Evolutionary conservation across 2,329 filamentous ascomycete species (phyloP).

Genomic region (Herpotrichia juniperi): DNA sequence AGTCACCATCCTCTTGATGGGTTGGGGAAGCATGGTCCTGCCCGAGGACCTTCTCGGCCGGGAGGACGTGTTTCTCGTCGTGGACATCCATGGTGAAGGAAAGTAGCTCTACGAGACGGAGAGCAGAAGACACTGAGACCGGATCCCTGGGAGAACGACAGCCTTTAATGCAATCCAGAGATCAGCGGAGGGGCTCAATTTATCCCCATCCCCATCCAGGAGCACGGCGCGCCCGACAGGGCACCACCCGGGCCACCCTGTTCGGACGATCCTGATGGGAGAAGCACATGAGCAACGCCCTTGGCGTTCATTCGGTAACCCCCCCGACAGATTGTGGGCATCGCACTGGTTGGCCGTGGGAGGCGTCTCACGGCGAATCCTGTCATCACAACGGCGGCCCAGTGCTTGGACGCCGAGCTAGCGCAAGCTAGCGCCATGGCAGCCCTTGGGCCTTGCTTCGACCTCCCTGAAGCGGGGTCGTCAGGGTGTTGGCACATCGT

Average conservation of each 20-base stretch:
- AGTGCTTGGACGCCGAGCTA: slow-evolving; percentile 4
- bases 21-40: slow-evolving; percentile 4
- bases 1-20: slow-evolving; percentile 19
- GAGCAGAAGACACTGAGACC: slow-evolving; percentile 8
- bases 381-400: not conserved
- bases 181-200: slow-evolving; percentile 33
- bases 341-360: slow-evolving; percentile 15
- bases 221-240: slow-evolving; percentile 33
- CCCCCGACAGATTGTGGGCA: slow-evolving; percentile 12
- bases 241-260: slow-evolving; percentile 14
- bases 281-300: slow-evolving; percentile 22
- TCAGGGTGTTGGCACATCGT: slow-evolving; percentile 5
- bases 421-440: slow-evolving; percentile 15
- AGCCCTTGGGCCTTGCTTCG: slow-evolving; percentile 18
- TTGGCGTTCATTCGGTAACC: slow-evolving; percentile 22
- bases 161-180: slow-evolving; percentile 31
- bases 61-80: slow-evolving; percentile 22
- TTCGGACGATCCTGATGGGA: slow-evolving; percentile 11
- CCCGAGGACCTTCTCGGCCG: slow-evolving; percentile 36
- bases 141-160: slow-evolving; percentile 19
- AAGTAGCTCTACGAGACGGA: not conserved
- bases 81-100: slow-evolving; percentile 10
- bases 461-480: slow-evolving; percentile 15
- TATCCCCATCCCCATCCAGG: slow-evolving; percentile 15
- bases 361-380: slow-evolving; percentile 11